Conservation (phyloP, 2,329 filamentous ascomycete species). For the Hawksworthiomyces lignivorus region DNA sequence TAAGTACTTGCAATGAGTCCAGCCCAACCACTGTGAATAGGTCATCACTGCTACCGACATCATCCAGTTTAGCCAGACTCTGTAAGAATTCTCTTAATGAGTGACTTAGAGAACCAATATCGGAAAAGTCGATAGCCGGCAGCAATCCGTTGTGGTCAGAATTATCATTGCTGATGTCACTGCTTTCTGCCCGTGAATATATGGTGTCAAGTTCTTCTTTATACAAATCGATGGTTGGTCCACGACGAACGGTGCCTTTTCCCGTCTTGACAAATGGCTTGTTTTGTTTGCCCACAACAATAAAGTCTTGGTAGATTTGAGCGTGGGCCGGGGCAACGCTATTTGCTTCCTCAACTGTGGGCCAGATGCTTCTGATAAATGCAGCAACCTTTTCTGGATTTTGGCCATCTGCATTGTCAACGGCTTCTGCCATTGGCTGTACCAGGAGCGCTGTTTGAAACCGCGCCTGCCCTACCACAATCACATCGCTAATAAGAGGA, state of each 20-base stretch:
- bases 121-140: not conserved
- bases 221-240: not conserved
- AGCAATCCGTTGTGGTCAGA: too few species aligned
- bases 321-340: not conserved
- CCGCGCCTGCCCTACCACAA: not conserved
- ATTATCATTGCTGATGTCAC: too few species aligned
- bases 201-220: not conserved
- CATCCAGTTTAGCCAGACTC: not conserved
- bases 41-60: not conserved
- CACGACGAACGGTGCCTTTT: slow-evolving; percentile 2
- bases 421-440: not conserved
- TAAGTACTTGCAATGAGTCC: not conserved
- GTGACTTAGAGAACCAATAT: not conserved
- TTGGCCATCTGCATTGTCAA: not conserved
- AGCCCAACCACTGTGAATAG: not conserved
- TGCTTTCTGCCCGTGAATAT: not conserved
- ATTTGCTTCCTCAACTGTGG: not conserved
- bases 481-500: not conserved
- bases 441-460: not conserved
- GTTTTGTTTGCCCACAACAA: not conserved
- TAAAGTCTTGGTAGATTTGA: not conserved
- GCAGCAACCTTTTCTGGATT: not conserved
- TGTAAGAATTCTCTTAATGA: not conserved
- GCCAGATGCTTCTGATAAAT: not conserved
- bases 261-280: not conserved